Conservation (phyloP, 768 basidiomycete genomes). For the Trametes meyenii region DNA sequence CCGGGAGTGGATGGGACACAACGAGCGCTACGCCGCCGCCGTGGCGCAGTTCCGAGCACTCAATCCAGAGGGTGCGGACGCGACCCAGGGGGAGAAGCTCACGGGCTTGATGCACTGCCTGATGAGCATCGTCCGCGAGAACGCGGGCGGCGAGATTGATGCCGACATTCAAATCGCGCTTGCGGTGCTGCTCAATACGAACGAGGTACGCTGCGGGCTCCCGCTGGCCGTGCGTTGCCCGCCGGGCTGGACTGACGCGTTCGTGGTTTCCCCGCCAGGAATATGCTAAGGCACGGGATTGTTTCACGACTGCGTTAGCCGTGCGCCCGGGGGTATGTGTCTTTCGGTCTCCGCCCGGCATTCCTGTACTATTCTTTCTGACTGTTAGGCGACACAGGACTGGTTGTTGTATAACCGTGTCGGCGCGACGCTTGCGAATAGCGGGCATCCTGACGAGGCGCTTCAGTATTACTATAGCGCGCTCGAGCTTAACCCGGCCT, state of each 20-base stretch:
- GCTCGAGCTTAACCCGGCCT: slow-evolving; percentile 83
- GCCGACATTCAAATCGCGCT: slow-evolving; percentile 95
- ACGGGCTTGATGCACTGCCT: slow-evolving; percentile 69
- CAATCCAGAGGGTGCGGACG: slow-evolving; percentile 35
- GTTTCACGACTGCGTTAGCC: slow-evolving; percentile 86
- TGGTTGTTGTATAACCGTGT: slow-evolving; percentile 93
- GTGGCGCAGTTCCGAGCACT: slow-evolving; percentile 44
- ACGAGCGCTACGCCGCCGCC: slow-evolving; percentile 54
- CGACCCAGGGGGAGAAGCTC: slow-evolving; percentile 45
- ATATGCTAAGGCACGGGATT: slow-evolving; percentile 90
- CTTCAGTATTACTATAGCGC: slow-evolving; percentile 85
- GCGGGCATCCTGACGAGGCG: slow-evolving; percentile 77
- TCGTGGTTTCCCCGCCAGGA: slow-evolving; percentile 53
- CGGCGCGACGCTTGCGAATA: slow-evolving; percentile 94
- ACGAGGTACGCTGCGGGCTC: slow-evolving; percentile 61
- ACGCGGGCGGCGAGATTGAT: slow-evolving; percentile 67
- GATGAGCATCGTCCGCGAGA: slow-evolving; percentile 75
- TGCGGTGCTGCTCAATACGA: slow-evolving; percentile 89
- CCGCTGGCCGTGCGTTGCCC: background rate
- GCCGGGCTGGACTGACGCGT: background rate
- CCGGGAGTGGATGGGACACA: slow-evolving; percentile 76
- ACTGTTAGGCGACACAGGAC: slow-evolving; percentile 54
- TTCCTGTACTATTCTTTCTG: background rate
- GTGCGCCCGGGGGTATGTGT: slow-evolving; percentile 77
- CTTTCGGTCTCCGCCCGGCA: background rate